Base-by-base conservation (phyloP, 2,329 filamentous ascomycete genomes). In the Botryotinia convoluta region DNA sequence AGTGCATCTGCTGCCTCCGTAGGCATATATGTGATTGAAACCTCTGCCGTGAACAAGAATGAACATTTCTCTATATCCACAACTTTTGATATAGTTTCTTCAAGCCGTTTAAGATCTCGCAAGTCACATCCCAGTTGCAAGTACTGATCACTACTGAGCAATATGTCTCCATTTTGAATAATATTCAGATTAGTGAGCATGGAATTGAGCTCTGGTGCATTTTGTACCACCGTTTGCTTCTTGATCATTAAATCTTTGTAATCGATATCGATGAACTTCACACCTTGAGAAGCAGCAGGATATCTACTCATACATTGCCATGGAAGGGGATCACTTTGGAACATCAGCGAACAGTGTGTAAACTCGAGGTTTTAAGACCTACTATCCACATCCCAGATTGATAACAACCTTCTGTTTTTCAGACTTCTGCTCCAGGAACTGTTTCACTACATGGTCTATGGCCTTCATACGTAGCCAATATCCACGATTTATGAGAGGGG, bases 371-470 rank as follows among this genome's bases (percentile, higher is more conserved):
- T 45, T 39, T 35, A 20, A 7, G 82, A 87, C 92, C 89, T 83
- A 95, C 94, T 93, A 97, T 82, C 95, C 95, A 85, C 93, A 97
- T 37, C 95, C 94, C 51, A 97, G 83, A 80, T 97, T 97, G 64
- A 97, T 86, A 18, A 97, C 86, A 7, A 95, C 86, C 81, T 94
- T 97, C 57, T 83, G 83, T 75, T 87, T 90, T 45, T 85, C 84
- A 29, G 84, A 83, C 12, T 85, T 79, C 72, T 84, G 84, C 74
- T 86, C 82, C n/a, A 97, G 85, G 77, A 97, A 97, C n/a, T 87
- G 85, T 32, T 87, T 87, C 29, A 97, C 90, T 8, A 90, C 86
- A 75, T 91, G 86, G 79, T 97, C 93, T 74, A 98, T 90, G 26
- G 93, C 91, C 80, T 92, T 91, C 85, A 97, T 92, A 44, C 71